Conservation (phyloP, 2,329 filamentous ascomycete species). For the Aspergillus aculeatus region DNA sequence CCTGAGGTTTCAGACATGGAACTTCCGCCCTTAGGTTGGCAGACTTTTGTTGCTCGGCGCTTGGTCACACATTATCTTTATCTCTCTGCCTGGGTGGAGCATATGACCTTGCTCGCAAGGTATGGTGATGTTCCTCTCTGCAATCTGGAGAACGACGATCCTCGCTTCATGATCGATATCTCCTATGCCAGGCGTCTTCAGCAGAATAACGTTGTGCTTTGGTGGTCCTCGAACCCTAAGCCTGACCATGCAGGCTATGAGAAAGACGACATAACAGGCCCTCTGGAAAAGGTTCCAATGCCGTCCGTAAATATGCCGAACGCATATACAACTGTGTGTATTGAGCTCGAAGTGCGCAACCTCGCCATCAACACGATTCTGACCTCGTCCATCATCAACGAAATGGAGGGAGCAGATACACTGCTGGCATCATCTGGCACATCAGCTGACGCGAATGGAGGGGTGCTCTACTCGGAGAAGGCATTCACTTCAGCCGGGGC, state of each 20-base stretch:
- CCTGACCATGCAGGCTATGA: conserved; percentile 97
- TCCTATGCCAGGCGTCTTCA: conserved; percentile 88
- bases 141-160: conserved; percentile 92
- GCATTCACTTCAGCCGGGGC: conserved; percentile 92
- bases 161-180: conserved; percentile 91
- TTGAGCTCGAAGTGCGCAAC: conserved; percentile 91
- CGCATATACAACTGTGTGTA: conserved; percentile 93
- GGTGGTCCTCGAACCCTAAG: conserved; percentile 86
- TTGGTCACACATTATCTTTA: conserved; percentile 87
- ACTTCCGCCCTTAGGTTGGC: conserved; percentile 90
- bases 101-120: conserved; percentile 80
- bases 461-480: conserved; percentile 77
- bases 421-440: conserved; percentile 76
- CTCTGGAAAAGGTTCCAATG: conserved; percentile 85
- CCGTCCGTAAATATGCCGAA: conserved; percentile 89
- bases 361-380: conserved; percentile 97
- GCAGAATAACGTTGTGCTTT: conserved; percentile 88
- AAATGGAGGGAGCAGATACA: conserved; percentile 85
- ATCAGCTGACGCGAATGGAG: conserved; percentile 61
- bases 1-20: conserved; percentile 82
- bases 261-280: conserved; percentile 79
- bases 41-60: conserved; percentile 80
- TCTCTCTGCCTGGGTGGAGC: conserved; percentile 86
- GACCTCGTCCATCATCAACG: conserved; percentile 93
- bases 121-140: conserved; percentile 95